Percentiles rank a stretch among this genome's conserved stretches.
Conservation (phyloP, 148 eudicot species). For the Vaccinium macrocarpon region DNA sequence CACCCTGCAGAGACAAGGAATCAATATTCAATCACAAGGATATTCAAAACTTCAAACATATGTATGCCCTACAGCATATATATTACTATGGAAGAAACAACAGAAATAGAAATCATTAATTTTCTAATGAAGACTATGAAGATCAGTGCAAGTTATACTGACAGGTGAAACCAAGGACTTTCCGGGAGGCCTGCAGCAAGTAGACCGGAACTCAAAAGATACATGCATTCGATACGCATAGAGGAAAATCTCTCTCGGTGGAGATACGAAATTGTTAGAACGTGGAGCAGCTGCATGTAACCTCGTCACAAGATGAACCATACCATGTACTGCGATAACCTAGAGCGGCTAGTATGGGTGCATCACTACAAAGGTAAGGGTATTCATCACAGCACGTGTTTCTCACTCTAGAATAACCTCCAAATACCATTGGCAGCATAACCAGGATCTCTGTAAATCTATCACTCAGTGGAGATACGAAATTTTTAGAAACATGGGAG, state of each 20-base stretch:
- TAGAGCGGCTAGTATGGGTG: slow-evolving; percentile 1
- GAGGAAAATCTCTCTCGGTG: neutral
- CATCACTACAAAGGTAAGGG: neutral
- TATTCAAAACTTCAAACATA: neutral
- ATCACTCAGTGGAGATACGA: neutral
- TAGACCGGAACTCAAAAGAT: neutral
- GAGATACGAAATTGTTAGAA: neutral
- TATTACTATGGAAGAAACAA: neutral
- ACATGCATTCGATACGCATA: neutral
- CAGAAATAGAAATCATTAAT: neutral
- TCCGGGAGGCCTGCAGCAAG: neutral
- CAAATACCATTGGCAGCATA: slow-evolving; percentile 21
- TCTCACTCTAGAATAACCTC: neutral
- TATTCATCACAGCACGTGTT: neutral
- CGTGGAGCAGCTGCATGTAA: neutral
- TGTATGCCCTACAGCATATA: neutral
- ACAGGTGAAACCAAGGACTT: neutral
- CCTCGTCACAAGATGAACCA: neutral
- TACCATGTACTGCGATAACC: neutral
- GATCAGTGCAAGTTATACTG: neutral
- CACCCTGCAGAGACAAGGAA: slow-evolving; percentile 63
- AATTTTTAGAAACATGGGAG: neutral
- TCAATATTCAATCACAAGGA: neutral
- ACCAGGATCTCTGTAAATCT: neutral
- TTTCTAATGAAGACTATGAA: neutral